Evolutionary conservation across 768 basidiomycete species (phyloP), one percentile per base, ranked within the genome.

Genomic region (Dendrothele bispora): DNA sequence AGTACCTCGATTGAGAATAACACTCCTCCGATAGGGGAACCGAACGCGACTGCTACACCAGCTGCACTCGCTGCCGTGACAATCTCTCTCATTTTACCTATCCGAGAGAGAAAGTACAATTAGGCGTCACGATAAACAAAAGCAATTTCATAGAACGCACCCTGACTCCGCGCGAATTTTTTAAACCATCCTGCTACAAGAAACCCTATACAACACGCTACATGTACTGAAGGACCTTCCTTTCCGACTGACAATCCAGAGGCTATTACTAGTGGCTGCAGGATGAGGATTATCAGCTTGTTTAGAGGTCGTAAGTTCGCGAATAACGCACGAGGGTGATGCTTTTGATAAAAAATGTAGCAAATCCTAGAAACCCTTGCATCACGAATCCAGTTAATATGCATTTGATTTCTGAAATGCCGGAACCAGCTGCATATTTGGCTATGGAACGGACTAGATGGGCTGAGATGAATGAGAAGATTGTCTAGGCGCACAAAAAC

Each of bases 361-460:
- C 83, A 51, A 87, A 83, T 12, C 92, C 88, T 28, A 98, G 77
- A 66, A 88, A 99, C 0, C 94, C 93, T 64, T 97, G 86, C 89
- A 99, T 98, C 56, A 95, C 78, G 69, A 99, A 99, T 3, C 97
- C 97, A 7, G 91, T 91, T 25, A 99, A 73, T 56, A 98, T 98
- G 62, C 93, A 97, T 61, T 98, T 99, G 68, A 99, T 98, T 67
- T 99, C 97, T 18, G 95, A 92, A 39, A 99, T 98, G 42, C 97
- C 97, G 49, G 95, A 98, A 5, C 97, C 95, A 17, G 97, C 97
- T 12, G 97, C 95, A 65, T 95, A 95, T 45, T 85, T 94, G 7
- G 95, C 95, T 58, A 95, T 81, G 7, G 83, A 83, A 44, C 82
- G 79, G 46, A 98, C 97, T 10, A 99, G 75, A 62, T 91, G 91